Percentiles rank a stretch among this genome's conserved stretches.
Evolutionary conservation across 805 yeast genomes (phyloP).

Genomic region (Saccharomycopsis schoenii): DNA sequence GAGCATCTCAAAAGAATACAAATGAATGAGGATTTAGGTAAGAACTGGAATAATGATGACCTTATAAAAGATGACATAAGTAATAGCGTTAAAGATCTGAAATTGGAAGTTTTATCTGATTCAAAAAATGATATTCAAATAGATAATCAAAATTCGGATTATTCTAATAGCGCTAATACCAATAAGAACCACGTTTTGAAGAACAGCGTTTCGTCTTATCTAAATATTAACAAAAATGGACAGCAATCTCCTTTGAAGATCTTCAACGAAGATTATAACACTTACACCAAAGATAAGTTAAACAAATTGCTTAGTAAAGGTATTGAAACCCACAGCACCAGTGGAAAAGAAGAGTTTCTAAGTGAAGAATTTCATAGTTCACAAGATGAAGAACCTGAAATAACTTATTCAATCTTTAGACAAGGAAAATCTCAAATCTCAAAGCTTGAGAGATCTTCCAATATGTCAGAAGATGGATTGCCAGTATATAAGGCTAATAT

Average conservation of each 20-base stretch:
- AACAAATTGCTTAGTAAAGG: conserved; percentile 10
- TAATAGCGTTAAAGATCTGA: not conserved
- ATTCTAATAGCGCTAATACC: conserved; percentile 9
- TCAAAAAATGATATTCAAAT: not conserved
- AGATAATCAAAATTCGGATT: not conserved
- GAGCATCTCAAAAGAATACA: conserved; percentile 7
- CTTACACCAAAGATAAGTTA: conserved; percentile 16
- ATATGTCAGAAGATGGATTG: not conserved
- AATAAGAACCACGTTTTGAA: not conserved
- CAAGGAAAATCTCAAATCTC: not conserved
- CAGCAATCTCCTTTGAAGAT: conserved; percentile 19
- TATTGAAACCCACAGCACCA: not conserved
- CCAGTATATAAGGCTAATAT: not conserved
- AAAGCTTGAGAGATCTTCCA: not conserved
- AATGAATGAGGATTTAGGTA: not conserved
- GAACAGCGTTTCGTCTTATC: not conserved
- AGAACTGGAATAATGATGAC: not conserved
- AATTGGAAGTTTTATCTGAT: not conserved
- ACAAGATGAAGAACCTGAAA: not conserved
- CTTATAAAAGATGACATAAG: not conserved
- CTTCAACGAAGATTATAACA: conserved; percentile 15
- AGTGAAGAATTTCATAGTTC: not conserved
- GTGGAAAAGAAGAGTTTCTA: not conserved
- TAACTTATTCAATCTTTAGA: not conserved
- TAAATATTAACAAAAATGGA: conserved; percentile 3